Evolutionary conservation across 2,329 filamentous ascomycete species (phyloP).

Genomic region (Colletotrichum sansevieriae): DNA sequence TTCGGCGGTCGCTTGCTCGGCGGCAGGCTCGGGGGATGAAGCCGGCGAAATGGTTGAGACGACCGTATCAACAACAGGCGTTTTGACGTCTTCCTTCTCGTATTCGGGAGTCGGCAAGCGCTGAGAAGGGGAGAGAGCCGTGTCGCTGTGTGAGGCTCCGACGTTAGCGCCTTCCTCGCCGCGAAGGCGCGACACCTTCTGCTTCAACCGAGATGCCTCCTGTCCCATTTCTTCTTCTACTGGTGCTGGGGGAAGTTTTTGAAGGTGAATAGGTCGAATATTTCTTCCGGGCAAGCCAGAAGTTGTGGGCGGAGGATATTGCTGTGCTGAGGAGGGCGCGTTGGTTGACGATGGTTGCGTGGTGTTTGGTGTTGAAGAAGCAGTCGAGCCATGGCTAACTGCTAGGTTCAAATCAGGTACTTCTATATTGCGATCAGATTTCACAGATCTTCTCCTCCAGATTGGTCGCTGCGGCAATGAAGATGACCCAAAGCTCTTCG

Average conservation of each 20-base stretch:
- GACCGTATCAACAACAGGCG: slow-evolving; percentile 52
- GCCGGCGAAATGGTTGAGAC: slow-evolving; percentile 61
- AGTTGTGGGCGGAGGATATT: slow-evolving; percentile 23
- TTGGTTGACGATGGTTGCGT: slow-evolving; percentile 30
- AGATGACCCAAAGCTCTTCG: slow-evolving; percentile 44
- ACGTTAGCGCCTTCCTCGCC: slow-evolving; percentile 26
- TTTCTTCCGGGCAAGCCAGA: slow-evolving; percentile 49
- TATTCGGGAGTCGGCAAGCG: slow-evolving; percentile 65
- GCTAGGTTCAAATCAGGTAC: slow-evolving; percentile 63
- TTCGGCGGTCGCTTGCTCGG: slow-evolving; percentile 40
- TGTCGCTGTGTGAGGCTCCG: slow-evolving; percentile 39
- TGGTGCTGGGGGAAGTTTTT: slow-evolving; percentile 1
- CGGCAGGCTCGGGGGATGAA: slow-evolving; percentile 56
- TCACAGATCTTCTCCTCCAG: slow-evolving; percentile 66
- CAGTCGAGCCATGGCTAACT: slow-evolving; percentile 64
- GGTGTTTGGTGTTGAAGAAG: slow-evolving; percentile 47
- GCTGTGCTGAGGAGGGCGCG: slow-evolving; percentile 22
- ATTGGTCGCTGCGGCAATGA: slow-evolving; percentile 51
- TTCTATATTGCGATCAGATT: slow-evolving; percentile 60
- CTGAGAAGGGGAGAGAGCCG: slow-evolving; percentile 43
- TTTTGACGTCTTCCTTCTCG: slow-evolving; percentile 57
- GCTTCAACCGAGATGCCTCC: slow-evolving; percentile 50
- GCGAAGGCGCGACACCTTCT: slow-evolving; percentile 36
- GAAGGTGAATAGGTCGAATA: slow-evolving; percentile 43
- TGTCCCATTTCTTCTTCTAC: slow-evolving; percentile 50